Base-by-base conservation (phyloP, 441 rosid species). In the Bruguiera hainesii region DNA sequence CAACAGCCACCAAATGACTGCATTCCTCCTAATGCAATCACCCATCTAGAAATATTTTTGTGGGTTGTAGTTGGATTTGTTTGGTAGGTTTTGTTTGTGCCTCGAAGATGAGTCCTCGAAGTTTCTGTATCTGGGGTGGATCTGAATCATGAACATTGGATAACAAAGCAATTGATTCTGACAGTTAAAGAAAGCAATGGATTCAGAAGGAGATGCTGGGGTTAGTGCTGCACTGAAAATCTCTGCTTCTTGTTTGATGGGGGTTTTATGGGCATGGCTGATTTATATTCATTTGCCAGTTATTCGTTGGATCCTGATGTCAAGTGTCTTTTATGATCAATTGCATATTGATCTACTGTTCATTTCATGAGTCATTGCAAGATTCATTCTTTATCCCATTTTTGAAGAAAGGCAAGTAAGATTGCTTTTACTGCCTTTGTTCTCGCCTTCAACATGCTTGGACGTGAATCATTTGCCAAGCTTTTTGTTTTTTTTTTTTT, bases 151-250 rank as follows among this genome's bases (percentile, higher is more conserved):
- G 7, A 31, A 31, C 33, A 31, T 31, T 31, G 33, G 7, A 31
- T 31, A 31, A 5, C 5, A 31, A 31, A 31, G 51, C 15, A 49
- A 56, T 35, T 15, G 49, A 13, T 31, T 39, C 20, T 73, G 71
- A 61, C 10, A 35, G 56, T n/a, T 56, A 13, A 59, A 61, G 56
- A 31, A 6, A 23, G 55, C 56, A 23, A 73, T 73, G 77, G 73
- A 64, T 46, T 31, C 50, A 63, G 65, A 68, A 28, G 77, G 62
- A 58, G 77, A 64, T 51, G 56, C 69, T 8, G 69, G 69, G 66
- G 77, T 73, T 29, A 58, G 77, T 73, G 16, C 19, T 39, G 3
- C 56, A 5, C 20, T n/a, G 10, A 11, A 7, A 37, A 39, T n/a
- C 57, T 52, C 26, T 52, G 57, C 66, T 69, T 69, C 1, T 0